Percentiles rank a stretch among this genome's conserved stretches.
phyloP scores from a whole-genome alignment of 352 stramenopile genomes.

The Aphanomyces stellatus region DNA sequence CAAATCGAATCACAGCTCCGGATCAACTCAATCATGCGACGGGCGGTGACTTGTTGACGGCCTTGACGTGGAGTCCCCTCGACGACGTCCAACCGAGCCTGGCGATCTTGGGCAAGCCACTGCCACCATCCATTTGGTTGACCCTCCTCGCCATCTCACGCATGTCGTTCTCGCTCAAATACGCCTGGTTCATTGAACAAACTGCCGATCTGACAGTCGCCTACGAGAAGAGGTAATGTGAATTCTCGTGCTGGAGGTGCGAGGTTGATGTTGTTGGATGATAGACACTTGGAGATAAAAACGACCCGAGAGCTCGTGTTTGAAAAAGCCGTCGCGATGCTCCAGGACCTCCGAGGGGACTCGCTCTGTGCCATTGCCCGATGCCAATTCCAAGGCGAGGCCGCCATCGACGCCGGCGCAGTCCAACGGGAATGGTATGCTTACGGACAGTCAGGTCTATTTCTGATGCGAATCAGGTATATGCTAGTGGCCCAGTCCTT shows the following conservation, averaged over 20 bases:
- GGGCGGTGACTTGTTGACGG: too few species aligned
- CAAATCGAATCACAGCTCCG: not conserved
- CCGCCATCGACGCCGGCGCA: slow-evolving; percentile 65
- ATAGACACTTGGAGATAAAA: slow-evolving; percentile 61
- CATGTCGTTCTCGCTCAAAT: slow-evolving; percentile 69
- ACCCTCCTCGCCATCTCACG: slow-evolving; percentile 19
- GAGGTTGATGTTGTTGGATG: not conserved
- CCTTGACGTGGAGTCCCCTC: slow-evolving; percentile 35
- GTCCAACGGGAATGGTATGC: slow-evolving; percentile 77
- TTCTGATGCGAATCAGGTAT: slow-evolving; percentile 16
- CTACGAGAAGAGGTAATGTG: slow-evolving; percentile 44
- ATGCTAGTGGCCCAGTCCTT: slow-evolving; percentile 62
- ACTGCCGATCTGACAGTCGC: slow-evolving; percentile 49
- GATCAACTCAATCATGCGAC: too few species aligned
- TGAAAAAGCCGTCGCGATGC: slow-evolving; percentile 69
- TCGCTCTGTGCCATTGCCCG: slow-evolving; percentile 71
- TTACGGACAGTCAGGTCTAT: slow-evolving; percentile 29
- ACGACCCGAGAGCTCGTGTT: slow-evolving; percentile 66
- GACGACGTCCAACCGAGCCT: slow-evolving; percentile 49
- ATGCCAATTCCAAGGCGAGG: slow-evolving; percentile 79
- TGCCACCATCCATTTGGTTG: slow-evolving; percentile 36
- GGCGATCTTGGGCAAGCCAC: slow-evolving; percentile 51
- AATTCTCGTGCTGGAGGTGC: not conserved
- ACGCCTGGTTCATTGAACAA: slow-evolving; percentile 73
- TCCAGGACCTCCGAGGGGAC: slow-evolving; percentile 65